Percentiles rank a stretch among this genome's conserved stretches.
Conservation (phyloP, 768 basidiomycete genomes). For the Mycena galericulata region DNA sequence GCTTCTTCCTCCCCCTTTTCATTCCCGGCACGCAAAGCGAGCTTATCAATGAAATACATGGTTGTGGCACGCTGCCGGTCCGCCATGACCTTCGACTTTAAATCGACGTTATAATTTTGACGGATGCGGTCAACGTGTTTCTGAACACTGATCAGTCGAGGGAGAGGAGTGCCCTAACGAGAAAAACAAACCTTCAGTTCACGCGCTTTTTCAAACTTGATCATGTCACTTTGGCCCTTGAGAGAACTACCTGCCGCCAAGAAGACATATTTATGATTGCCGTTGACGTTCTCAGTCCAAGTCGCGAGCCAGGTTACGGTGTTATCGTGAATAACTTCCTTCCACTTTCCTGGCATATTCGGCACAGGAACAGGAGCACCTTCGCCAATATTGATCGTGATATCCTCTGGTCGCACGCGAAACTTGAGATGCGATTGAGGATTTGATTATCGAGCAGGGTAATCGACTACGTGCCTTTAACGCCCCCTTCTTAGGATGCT, state of each 20-base stretch:
- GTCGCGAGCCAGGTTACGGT: constrained; percentile 99
- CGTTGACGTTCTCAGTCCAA: constrained; percentile 99
- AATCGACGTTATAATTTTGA: constrained; percentile 84
- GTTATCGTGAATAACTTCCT: constrained; percentile 87
- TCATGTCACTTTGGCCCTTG: constrained; percentile 98
- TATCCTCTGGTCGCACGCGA: constrained; percentile 94
- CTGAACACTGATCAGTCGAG: constrained; percentile 52
- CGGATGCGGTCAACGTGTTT: constrained; percentile 93
- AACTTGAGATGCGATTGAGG: constrained; percentile 56
- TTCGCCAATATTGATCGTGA: constrained; percentile 93
- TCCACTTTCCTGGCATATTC: constrained; percentile 94
- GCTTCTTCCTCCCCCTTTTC: constrained; percentile 99
- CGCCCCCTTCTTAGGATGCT: constrained; percentile 97
- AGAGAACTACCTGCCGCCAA: constrained; percentile 96
- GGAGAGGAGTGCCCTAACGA: neutral
- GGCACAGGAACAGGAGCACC: constrained; percentile 82
- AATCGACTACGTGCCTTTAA: constrained; percentile 74
- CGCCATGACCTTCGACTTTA: constrained; percentile 93
- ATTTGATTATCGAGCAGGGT: constrained; percentile 10
- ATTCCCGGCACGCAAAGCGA: constrained; percentile 98
- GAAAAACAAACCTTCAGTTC: constrained; percentile 82
- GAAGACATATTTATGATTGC: constrained; percentile 97
- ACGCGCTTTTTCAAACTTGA: constrained; percentile 97
- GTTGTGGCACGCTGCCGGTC: constrained; percentile 98
- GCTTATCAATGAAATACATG: constrained; percentile 98